Percentiles rank a stretch among this genome's conserved stretches.
phyloP scores from a whole-genome alignment of 148 eudicot genomes.

The Oxyria digyna region DNA sequence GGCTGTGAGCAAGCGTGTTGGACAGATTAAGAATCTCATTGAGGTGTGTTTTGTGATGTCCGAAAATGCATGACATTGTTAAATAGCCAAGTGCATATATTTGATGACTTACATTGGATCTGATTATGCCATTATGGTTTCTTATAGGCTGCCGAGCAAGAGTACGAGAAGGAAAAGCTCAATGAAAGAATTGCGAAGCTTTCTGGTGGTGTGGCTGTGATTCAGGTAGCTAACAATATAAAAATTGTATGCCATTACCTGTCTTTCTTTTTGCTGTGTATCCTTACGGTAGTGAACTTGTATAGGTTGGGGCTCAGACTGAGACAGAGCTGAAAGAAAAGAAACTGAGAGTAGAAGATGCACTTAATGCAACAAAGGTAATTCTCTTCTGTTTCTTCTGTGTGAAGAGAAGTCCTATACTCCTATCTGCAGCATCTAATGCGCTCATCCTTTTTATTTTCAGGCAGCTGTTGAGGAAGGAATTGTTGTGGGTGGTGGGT shows the following conservation, averaged over 20 bases:
- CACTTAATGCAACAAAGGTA: constrained; percentile 92
- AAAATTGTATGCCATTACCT: background rate
- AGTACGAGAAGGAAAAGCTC: constrained; percentile 84
- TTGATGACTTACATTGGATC: background rate
- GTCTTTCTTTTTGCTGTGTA: background rate
- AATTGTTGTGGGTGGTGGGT: constrained; percentile 96
- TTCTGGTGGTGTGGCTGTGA: constrained; percentile 94
- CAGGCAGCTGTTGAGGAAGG: constrained; percentile 99
- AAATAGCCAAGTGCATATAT: background rate
- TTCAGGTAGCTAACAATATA: constrained; percentile 36
- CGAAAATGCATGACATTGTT: background rate
- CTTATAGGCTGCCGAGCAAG: constrained; percentile 73
- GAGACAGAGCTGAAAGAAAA: constrained; percentile 91
- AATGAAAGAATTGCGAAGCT: constrained; percentile 90
- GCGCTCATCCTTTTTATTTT: background rate
- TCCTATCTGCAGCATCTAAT: background rate
- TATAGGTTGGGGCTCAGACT: constrained; percentile 94
- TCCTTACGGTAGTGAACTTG: background rate
- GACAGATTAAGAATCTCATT: constrained; percentile 74
- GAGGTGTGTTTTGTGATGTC: constrained; percentile 29
- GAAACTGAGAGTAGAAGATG: constrained; percentile 95
- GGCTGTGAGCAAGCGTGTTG: constrained; percentile 67
- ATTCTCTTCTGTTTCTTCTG: background rate
- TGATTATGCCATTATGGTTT: background rate
- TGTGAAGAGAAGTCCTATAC: background rate